A percentile compares a stretch with the other conserved stretches of the same genome.
Conservation (phyloP, 768 basidiomycete genomes). For the Termitomyces sp. region DNA sequence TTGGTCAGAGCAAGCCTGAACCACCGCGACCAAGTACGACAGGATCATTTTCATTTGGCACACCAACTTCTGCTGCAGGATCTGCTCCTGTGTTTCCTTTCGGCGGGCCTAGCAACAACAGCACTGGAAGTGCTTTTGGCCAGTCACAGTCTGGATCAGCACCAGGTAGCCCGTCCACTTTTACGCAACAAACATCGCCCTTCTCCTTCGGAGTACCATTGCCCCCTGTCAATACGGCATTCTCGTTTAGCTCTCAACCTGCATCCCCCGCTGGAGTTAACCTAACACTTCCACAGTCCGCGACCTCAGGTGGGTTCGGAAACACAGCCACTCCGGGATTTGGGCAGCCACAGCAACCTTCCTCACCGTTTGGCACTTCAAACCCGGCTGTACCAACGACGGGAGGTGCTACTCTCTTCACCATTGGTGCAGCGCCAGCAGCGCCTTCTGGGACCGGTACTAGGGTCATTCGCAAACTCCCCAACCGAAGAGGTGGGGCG, state of each 20-base stretch:
- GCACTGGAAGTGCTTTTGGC: conserved; percentile 38
- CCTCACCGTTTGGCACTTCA: conserved; percentile 45
- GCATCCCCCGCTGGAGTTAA: conserved; percentile 50
- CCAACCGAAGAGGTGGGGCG: conserved; percentile 39
- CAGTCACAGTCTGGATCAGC: conserved; percentile 41
- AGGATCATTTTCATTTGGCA: conserved; percentile 48
- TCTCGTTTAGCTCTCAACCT: conserved; percentile 57
- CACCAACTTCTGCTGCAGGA: conserved; percentile 35
- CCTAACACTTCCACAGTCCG: conserved; percentile 35
- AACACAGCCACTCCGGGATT: conserved; percentile 31
- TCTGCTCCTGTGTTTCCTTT: conserved; percentile 44
- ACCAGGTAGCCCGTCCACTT: conserved; percentile 58
- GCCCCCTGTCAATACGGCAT: conserved; percentile 33
- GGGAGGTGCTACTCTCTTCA: conserved; percentile 46
- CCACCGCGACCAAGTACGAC: conserved; percentile 36
- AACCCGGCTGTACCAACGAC: conserved; percentile 33
- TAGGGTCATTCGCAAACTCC: conserved; percentile 54
- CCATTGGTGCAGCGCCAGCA: conserved; percentile 56
- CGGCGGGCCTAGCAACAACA: conserved; percentile 32
- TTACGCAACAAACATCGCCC: conserved; percentile 43
- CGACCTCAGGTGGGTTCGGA: conserved; percentile 40
- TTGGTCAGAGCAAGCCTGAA: conserved; percentile 41
- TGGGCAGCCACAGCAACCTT: conserved; percentile 32
- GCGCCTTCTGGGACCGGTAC: conserved; percentile 29
- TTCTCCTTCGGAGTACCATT: conserved; percentile 46